Percentiles rank a stretch among this genome's conserved stretches.
phyloP scores from a whole-genome alignment of 2,329 filamentous ascomycete species.

The Lecanicillium sp. region DNA sequence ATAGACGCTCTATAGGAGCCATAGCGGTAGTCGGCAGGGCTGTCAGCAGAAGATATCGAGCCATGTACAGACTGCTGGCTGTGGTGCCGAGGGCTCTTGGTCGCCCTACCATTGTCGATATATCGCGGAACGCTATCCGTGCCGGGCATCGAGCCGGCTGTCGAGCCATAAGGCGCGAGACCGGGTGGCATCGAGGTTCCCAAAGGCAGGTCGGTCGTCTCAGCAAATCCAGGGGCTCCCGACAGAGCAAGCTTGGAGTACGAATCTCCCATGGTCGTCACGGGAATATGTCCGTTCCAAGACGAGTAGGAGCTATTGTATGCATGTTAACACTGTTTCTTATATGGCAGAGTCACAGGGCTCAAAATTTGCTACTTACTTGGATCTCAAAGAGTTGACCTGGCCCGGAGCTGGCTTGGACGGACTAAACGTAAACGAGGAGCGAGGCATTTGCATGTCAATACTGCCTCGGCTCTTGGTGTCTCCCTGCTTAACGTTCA shows the following conservation, averaged over 20 bases:
- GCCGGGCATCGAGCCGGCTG: slow-evolving; percentile 17
- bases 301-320: slow-evolving; percentile 45
- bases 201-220: slow-evolving; percentile 45
- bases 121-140: slow-evolving; percentile 46
- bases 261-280: slow-evolving; percentile 38
- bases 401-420: slow-evolving; percentile 47
- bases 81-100: slow-evolving; percentile 47
- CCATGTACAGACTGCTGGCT: slow-evolving; percentile 46
- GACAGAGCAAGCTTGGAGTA: slow-evolving; percentile 47
- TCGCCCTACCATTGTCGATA: slow-evolving; percentile 46
- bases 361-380: too few relatives aligned
- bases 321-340: slow-evolving; percentile 20
- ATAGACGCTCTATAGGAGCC: slow-evolving; percentile 30
- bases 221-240: slow-evolving; percentile 38
- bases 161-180: slow-evolving; percentile 22
- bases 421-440: slow-evolving; percentile 49
- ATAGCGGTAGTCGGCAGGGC: slow-evolving; percentile 48
- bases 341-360: too few relatives aligned
- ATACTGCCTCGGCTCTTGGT: slow-evolving; percentile 38
- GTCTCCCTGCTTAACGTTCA: slow-evolving; percentile 47
- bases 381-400: slow-evolving; percentile 46
- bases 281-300: slow-evolving; percentile 45
- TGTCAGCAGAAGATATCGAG: slow-evolving; percentile 40
- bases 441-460: slow-evolving; percentile 47
- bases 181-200: slow-evolving; percentile 44